phyloP scores from a whole-genome alignment of 441 rosid species.

The Populus hybrid region DNA sequence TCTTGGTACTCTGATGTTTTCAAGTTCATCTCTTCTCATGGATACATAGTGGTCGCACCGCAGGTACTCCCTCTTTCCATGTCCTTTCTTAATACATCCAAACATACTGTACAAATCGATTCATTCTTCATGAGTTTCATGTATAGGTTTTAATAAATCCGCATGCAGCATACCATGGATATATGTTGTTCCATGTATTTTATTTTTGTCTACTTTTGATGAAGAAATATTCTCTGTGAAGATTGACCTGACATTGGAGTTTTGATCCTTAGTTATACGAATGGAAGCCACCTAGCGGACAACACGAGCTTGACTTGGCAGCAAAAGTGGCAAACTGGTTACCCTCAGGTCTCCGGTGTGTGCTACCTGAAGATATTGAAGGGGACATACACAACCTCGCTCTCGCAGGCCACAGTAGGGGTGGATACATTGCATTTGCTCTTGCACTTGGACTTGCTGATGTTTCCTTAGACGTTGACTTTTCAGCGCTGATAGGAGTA shows the following conservation, averaged over 20 bases:
- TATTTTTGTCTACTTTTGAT: neutral
- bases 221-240: neutral
- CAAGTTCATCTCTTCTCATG: conserved; percentile 50
- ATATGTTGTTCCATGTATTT: neutral
- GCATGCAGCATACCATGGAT: neutral
- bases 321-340: conserved; percentile 43
- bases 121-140: too few relatives aligned
- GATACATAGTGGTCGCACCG: conserved; percentile 57
- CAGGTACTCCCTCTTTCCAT: conserved; percentile 27
- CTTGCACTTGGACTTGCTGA: conserved; percentile 39
- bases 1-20: conserved; percentile 42
- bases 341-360: conserved; percentile 21
- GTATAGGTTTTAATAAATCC: too few relatives aligned
- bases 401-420: conserved; percentile 53
- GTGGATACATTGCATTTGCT: conserved; percentile 51
- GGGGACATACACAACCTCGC: conserved; percentile 25
- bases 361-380: conserved; percentile 26
- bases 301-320: conserved; percentile 35
- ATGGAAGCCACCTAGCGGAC: conserved; percentile 20
- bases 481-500: conserved; percentile 41
- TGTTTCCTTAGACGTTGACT: conserved; percentile 16
- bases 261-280: conserved; percentile 19
- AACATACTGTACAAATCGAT: neutral
- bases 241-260: neutral
- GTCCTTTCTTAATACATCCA: neutral